These are phyloP conservation scores for Spencermartinsiella ligniputridi DNA, from an alignment of 1,139 yeast genomes.

Conservation along the genomic window DNA sequence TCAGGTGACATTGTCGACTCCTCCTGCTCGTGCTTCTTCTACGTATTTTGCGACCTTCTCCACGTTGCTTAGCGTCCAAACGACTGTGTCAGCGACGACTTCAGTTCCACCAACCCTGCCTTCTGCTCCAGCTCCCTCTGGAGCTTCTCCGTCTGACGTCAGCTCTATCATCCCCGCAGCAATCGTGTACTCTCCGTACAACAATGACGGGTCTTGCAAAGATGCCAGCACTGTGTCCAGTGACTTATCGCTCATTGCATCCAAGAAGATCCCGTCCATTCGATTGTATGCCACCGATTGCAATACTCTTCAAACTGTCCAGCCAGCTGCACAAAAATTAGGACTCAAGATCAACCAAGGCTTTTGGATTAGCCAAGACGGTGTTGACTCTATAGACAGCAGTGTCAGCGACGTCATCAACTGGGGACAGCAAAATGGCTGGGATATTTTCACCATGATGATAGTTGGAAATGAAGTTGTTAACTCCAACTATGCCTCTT, in stretches of 20 bases:
- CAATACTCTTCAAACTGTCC: slow-evolving; percentile 57
- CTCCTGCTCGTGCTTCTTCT: slow-evolving; percentile 13
- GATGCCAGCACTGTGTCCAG: slow-evolving; percentile 45
- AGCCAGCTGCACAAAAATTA: slow-evolving; percentile 53
- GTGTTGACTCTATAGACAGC: slow-evolving; percentile 64
- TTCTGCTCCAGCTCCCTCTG: slow-evolving; percentile 14
- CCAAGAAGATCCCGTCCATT: slow-evolving; percentile 59
- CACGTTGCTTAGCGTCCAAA: no score
- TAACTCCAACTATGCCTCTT: slow-evolving; percentile 55
- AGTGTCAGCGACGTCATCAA: slow-evolving; percentile 51
- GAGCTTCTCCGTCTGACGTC: slow-evolving; percentile 8
- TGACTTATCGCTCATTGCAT: slow-evolving; percentile 56
- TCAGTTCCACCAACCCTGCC: slow-evolving; percentile 1
- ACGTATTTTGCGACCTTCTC: slow-evolving; percentile 10
- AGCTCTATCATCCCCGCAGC: slow-evolving; percentile 43
- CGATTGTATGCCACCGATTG: slow-evolving; percentile 89
- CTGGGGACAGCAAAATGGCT: slow-evolving; percentile 45
- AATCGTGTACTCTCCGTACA: slow-evolving; percentile 79
- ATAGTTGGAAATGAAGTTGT: slow-evolving; percentile 89
- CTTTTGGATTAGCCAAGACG: slow-evolving; percentile 63
- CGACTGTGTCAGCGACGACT: not conserved
- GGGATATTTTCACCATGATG: slow-evolving; percentile 68
- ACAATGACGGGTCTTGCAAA: slow-evolving; percentile 64
- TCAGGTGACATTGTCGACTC: slow-evolving; percentile 4
- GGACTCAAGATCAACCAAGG: slow-evolving; percentile 83